phyloP scores from a whole-genome alignment of 176 grass and related monocot species.

The Saccharum spontaneum region DNA sequence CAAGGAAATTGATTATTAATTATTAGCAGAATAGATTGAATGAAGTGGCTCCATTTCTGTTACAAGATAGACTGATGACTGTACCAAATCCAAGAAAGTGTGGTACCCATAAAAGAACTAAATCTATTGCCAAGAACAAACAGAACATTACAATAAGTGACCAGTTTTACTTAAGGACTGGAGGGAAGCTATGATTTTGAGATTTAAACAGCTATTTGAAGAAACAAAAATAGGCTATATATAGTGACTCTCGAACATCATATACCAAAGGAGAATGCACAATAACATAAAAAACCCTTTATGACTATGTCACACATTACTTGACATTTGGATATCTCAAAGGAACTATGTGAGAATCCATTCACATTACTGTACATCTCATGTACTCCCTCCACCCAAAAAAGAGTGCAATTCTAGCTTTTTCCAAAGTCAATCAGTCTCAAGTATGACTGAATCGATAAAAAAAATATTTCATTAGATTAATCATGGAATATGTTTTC shows the following conservation, averaged over 20 bases:
- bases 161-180: background rate
- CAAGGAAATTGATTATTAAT: background rate
- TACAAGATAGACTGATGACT: background rate
- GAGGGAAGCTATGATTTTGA: background rate
- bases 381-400: background rate
- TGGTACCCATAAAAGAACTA: conserved; percentile 1
- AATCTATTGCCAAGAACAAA: conserved; percentile 7
- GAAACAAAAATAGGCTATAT: background rate
- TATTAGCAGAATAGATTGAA: background rate
- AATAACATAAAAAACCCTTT: background rate
- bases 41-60: background rate
- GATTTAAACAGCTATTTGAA: background rate
- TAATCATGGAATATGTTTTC: background rate
- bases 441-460: too few relatives aligned
- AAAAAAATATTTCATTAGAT: background rate
- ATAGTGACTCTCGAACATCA: background rate
- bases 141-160: background rate
- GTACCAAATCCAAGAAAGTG: background rate
- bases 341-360: conserved; percentile 20
- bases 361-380: conserved; percentile 18
- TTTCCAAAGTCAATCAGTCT: background rate
- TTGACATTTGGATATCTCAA: background rate
- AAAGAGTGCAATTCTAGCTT: background rate
- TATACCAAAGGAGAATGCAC: conserved; percentile 1
- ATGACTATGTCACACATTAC: background rate